Conservation (phyloP, 108 stramenopile species). For the Pseudonitzschia pungens region DNA sequence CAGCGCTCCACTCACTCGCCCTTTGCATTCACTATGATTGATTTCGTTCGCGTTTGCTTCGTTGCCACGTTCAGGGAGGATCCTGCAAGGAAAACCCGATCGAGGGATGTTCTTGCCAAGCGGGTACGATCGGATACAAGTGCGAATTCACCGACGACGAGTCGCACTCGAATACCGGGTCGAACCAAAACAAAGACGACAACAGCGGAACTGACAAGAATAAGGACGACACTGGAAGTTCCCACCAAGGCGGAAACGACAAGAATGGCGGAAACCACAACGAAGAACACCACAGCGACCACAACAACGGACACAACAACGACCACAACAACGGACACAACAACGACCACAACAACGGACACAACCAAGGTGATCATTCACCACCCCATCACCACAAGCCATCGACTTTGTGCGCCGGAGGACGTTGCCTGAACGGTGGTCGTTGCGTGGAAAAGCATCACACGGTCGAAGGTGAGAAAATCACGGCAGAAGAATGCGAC, state of each 20-base stretch:
- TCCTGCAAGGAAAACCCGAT: conserved; percentile 13
- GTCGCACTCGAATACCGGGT: neutral
- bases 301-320: neutral
- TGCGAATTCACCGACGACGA: conserved; percentile 21
- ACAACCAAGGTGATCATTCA: conserved; percentile 3
- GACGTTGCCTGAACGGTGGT: conserved; percentile 35
- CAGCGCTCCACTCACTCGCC: no score
- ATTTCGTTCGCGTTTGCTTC: no score
- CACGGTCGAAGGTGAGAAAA: conserved; percentile 10
- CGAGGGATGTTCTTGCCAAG: conserved; percentile 8
- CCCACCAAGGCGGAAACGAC: neutral
- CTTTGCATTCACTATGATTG: no score
- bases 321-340: neutral
- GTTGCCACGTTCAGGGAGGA: conserved; percentile 15
- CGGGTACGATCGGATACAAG: conserved; percentile 18
- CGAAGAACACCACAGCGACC: neutral
- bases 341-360: neutral
- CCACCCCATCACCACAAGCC: neutral
- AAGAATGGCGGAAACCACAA: neutral
- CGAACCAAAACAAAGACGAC: neutral
- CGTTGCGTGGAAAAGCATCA: conserved; percentile 9
- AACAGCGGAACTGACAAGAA: neutral
- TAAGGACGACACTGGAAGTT: neutral
- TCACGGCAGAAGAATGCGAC: conserved; percentile 23
- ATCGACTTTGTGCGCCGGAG: conserved; percentile 20